A percentile compares a stretch with the other conserved stretches of the same genome.
Conservation (phyloP, 2,329 filamentous ascomycete species). For the Paraphoma chrysanthemicola region DNA sequence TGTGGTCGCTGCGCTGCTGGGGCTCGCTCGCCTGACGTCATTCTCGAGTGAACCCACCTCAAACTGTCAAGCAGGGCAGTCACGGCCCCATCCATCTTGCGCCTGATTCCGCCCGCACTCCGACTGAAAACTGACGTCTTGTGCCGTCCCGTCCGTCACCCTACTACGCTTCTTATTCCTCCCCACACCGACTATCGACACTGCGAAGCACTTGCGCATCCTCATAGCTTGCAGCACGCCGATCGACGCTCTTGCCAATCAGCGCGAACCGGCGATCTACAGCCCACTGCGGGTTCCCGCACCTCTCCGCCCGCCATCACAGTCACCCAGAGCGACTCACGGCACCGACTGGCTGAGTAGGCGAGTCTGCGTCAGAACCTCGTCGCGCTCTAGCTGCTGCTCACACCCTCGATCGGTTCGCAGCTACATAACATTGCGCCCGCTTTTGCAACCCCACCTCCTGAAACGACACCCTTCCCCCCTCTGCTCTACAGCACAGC, state of each 20-base stretch:
- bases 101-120: conserved; percentile 19
- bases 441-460: background rate
- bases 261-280: conserved; percentile 24
- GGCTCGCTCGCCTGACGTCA: background rate
- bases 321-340: conserved; percentile 11
- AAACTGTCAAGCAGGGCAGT: conserved; percentile 3
- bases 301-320: conserved; percentile 15
- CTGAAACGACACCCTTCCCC: background rate
- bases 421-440: conserved; percentile 5
- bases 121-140: conserved; percentile 18
- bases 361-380: conserved; percentile 13
- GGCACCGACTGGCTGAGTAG: conserved; percentile 22
- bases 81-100: conserved; percentile 4
- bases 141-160: conserved; percentile 5
- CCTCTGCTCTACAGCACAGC: conserved; percentile 1
- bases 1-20: background rate
- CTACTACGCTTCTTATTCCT: conserved; percentile 19
- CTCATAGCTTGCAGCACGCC: conserved; percentile 6
- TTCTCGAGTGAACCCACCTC: background rate
- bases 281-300: conserved; percentile 23
- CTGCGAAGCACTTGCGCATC: background rate
- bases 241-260: conserved; percentile 23
- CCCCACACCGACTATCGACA: conserved; percentile 1
- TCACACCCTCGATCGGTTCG: background rate
- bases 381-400: background rate